Base-by-base conservation (phyloP, 768 basidiomycete genomes). In the Cyclocybe cylindracea region DNA sequence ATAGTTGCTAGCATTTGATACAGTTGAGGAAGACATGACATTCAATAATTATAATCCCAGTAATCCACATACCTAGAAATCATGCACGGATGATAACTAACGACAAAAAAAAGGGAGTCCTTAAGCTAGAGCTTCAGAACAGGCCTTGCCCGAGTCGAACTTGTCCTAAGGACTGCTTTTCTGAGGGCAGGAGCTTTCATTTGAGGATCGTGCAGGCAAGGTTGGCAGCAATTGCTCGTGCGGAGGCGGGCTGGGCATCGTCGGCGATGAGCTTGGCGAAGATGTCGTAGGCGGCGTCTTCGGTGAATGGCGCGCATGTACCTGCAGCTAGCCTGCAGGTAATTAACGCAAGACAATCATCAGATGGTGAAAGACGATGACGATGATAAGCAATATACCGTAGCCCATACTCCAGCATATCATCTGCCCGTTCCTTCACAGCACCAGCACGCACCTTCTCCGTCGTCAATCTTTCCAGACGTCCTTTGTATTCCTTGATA, bases 221-320 rank as follows among this genome's bases (percentile, higher is more conserved):
- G 36, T 44, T 54, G 16, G 53, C 53, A 6, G 53, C 47, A 32
- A 54, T 54, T 24, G 53, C 53, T 31, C 46, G 42, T 36, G 44
- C 39, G 4, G 24, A 38, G n/a, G 34, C 16, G 6, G 53, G 42
- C 29, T 34, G 50, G 38, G 45, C 39, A 13, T 24, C 24, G 24
- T 44, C 48, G 10, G 36, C 19, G 6, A 45, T 39, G 13, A 54
- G 33, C 32, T 46, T 33, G 31, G 49, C 14, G 38, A 54, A 54
- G 10, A 49, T n/a, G 5, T 38, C 43, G 19, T 49, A 18, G 13
- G 43, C 46, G 31, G 48, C 46, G 11, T 42, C 48, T 36, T 54
- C 53, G 16, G 50, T 44, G 37, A 48, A 53, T 16, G 47, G 43
- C 1, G 47, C 24, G 29, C 48, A 39, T n/a, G 45, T 47, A 5